These are phyloP conservation scores for Aspergillaceae sp. DNA, from an alignment of 2,329 filamentous ascomycete genomes.

Conservation along the genomic window DNA sequence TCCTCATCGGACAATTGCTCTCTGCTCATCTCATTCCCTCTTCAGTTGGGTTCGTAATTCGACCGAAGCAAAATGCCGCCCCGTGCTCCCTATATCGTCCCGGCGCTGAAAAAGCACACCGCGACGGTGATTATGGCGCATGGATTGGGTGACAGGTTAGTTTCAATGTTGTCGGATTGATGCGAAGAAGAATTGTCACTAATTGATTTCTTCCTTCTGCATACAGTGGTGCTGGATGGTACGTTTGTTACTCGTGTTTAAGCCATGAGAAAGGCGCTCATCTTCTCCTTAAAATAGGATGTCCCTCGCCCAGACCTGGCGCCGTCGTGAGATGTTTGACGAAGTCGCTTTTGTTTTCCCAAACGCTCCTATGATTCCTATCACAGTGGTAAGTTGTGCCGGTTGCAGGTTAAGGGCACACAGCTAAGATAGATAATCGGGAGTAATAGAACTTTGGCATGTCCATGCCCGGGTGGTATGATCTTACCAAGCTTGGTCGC, in stretches of 20 bases:
- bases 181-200: background rate
- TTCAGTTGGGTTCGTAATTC: background rate
- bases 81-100: constrained; percentile 59
- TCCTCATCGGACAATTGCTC: background rate
- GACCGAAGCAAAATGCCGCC: constrained; percentile 30
- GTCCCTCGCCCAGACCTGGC: constrained; percentile 78
- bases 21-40: background rate
- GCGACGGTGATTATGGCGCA: constrained; percentile 93
- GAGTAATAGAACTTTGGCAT: constrained; percentile 59
- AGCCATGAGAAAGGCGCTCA: background rate
- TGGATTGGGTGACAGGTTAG: constrained; percentile 78
- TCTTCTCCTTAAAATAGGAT: constrained; percentile 39
- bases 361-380: constrained; percentile 76
- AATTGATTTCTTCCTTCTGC: constrained; percentile 6
- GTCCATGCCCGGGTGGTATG: constrained; percentile 64
- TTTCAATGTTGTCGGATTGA: background rate
- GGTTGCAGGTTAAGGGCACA: background rate
- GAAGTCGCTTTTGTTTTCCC: constrained; percentile 93
- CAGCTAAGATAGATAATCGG: background rate
- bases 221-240: constrained; percentile 42
- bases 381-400: constrained; percentile 58
- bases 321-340: constrained; percentile 66
- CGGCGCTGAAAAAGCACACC: constrained; percentile 74
- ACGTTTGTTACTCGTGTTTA: constrained; percentile 8
- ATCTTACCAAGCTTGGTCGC: constrained; percentile 38